Evolutionary conservation across 2,329 filamentous ascomycete species (phyloP).

Genomic region (Blumeriella jaapii): DNA sequence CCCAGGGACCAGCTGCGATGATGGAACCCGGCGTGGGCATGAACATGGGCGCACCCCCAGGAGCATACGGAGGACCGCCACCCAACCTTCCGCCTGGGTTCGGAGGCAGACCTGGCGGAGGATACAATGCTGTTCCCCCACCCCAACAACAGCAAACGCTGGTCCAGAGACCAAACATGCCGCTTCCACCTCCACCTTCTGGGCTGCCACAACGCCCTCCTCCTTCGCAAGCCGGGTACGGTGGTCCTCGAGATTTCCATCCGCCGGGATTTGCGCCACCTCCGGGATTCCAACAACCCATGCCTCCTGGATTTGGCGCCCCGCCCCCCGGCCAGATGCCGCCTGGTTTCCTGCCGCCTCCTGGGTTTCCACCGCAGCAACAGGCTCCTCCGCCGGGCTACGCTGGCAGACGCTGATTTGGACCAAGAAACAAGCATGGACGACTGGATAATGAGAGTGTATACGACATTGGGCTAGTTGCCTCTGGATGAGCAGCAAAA

Average conservation of each 20-base stretch:
- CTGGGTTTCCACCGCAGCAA: slow-evolving; percentile 20
- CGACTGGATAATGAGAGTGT: neutral
- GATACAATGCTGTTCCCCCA: slow-evolving; percentile 26
- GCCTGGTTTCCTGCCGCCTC: slow-evolving; percentile 21
- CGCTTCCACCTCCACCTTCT: slow-evolving; percentile 44
- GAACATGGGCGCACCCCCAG: slow-evolving; percentile 8
- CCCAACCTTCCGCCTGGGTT: slow-evolving; percentile 23
- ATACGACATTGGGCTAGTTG: too few relatives aligned
- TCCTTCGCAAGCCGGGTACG: slow-evolving; percentile 54
- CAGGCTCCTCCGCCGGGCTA: slow-evolving; percentile 25
- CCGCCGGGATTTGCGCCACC: slow-evolving; percentile 34
- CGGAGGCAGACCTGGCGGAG: slow-evolving; percentile 15
- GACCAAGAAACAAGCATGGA: neutral
- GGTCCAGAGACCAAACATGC: slow-evolving; percentile 31
- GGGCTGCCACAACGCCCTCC: slow-evolving; percentile 56
- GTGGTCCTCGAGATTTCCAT: slow-evolving; percentile 46
- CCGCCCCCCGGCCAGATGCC: slow-evolving; percentile 20
- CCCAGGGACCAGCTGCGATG: slow-evolving; percentile 31
- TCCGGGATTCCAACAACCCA: slow-evolving; percentile 32
- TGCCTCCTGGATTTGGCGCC: slow-evolving; percentile 32
- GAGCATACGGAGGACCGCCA: slow-evolving; percentile 15
- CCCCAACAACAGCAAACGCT: slow-evolving; percentile 18
- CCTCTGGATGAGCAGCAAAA: slow-evolving; percentile 2
- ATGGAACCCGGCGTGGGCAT: slow-evolving; percentile 22
- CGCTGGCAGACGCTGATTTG: slow-evolving; percentile 16